These are phyloP conservation scores for Botrytis fragariae DNA, from an alignment of 2,329 filamentous ascomycete genomes.

Conservation along the genomic window DNA sequence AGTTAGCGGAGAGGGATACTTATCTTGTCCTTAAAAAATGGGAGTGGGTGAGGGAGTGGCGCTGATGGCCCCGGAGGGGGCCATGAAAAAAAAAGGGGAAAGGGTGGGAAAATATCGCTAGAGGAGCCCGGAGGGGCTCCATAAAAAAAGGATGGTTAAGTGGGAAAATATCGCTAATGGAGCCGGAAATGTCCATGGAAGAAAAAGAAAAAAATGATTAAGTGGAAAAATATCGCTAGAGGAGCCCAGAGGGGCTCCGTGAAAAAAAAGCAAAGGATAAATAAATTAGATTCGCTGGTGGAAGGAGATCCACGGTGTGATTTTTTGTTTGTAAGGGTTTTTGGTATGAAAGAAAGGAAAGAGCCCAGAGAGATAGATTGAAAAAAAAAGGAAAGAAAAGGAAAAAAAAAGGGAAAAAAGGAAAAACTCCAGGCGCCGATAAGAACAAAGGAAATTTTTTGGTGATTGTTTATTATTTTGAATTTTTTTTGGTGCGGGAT, in stretches of 20 bases:
- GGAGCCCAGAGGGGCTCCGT: background rate
- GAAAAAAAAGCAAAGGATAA: background rate
- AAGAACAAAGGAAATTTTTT: background rate
- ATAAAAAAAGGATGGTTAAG: background rate
- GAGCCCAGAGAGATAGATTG: background rate
- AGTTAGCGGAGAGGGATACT: background rate
- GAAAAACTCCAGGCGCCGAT: no score
- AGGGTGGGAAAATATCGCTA: background rate
- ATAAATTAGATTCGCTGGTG: background rate
- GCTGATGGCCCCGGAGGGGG: background rate
- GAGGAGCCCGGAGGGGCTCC: no score
- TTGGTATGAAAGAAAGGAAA: background rate
- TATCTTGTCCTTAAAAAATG: background rate
- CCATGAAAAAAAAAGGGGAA: background rate
- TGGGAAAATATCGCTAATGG: background rate
- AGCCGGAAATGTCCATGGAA: background rate
- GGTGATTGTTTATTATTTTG: background rate
- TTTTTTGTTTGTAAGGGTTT: background rate
- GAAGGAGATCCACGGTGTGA: background rate
- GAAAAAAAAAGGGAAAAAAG: background rate
- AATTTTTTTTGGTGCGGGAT: background rate
- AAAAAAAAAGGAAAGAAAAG: background rate
- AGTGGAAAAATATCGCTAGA: background rate
- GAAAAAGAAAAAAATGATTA: background rate
- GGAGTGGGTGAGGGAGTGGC: background rate